Base-by-base conservation (phyloP, 805 yeast species). In the Starmerella apicola region DNA sequence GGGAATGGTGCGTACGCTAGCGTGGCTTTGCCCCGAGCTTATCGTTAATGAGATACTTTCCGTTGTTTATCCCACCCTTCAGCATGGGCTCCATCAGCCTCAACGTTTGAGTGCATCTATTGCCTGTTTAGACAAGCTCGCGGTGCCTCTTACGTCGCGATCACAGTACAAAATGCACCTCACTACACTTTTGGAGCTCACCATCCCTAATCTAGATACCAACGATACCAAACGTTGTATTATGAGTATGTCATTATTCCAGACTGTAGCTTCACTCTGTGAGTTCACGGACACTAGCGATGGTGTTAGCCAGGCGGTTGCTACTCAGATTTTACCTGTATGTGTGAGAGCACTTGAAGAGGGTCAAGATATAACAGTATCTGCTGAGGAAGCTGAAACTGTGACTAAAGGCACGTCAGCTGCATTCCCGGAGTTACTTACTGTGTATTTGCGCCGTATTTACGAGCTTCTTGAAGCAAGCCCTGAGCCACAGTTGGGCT, bases 171-270 rank as follows among this genome's bases (percentile, higher is more conserved):
- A 95, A 32, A 75, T 82, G 10, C 98, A 91, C 52, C 62, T 84
- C 10, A 74, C 93, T 0, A 72, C 93, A 39, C 63, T 91, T 13
- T 56, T 86, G 29, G 71, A 76, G 21, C 66, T 83, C 57, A 63
- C 78, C 2, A 57, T 85, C 6, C 81, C 85, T 0, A 95, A 91
- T 23, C 75, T 91, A 22, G 97, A 91, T 55, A 72, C 86, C 0
- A 91, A 86, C 55, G 98, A 91, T 58, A 67, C 84, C 36, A 67
- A 66, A 12, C 73, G 86, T 54, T 78, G 95, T 0, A 66, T 76
- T 13, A 69, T 74, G 37, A 71, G 94, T 0, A 60, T 86, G 30
- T 71, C 76, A 42, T 68, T 81, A 16, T 69, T 91, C 40, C 78
- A 82, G 9, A 66, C 82, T 0, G 71, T 78, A 19, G 77, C 84